These are phyloP conservation scores for Paraphaeosphaeria sporulosa DNA, from an alignment of 2,329 filamentous ascomycete genomes.

Conservation along the genomic window DNA sequence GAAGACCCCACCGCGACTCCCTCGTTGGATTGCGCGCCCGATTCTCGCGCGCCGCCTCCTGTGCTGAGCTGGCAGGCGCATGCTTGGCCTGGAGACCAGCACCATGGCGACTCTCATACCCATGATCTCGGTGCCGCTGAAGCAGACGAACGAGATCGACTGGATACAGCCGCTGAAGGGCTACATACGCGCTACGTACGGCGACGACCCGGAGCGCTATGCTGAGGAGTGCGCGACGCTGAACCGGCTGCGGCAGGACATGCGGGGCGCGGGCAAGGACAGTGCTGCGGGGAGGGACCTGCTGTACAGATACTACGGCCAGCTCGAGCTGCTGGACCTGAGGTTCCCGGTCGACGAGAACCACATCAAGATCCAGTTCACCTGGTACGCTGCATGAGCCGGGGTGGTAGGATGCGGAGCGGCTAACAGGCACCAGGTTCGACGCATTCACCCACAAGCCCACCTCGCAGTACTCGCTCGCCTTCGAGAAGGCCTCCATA, in stretches of 20 bases:
- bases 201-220: constrained; percentile 96
- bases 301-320: constrained; percentile 96
- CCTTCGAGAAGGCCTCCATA: constrained; percentile 98
- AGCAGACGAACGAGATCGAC: constrained; percentile 96
- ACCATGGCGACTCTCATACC: constrained; percentile 67
- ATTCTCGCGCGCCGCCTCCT: constrained; percentile 13
- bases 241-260: constrained; percentile 95
- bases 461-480: constrained; percentile 95
- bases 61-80: constrained; percentile 14
- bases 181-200: constrained; percentile 93
- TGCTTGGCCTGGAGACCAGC: constrained; percentile 15
- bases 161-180: constrained; percentile 91
- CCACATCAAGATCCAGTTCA: constrained; percentile 98
- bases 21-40: constrained; percentile 9
- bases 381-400: constrained; percentile 70
- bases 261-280: constrained; percentile 96
- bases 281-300: constrained; percentile 92
- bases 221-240: constrained; percentile 93
- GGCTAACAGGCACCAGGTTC: constrained; percentile 69
- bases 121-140: constrained; percentile 94
- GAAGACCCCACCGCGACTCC: neutral
- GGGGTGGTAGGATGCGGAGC: neutral
- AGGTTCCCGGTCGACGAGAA: constrained; percentile 98
- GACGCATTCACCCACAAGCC: constrained; percentile 99
- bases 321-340: constrained; percentile 91